Evolutionary conservation across 208 protist species (phyloP).

Genomic region (Naegleria lovaniensis): DNA sequence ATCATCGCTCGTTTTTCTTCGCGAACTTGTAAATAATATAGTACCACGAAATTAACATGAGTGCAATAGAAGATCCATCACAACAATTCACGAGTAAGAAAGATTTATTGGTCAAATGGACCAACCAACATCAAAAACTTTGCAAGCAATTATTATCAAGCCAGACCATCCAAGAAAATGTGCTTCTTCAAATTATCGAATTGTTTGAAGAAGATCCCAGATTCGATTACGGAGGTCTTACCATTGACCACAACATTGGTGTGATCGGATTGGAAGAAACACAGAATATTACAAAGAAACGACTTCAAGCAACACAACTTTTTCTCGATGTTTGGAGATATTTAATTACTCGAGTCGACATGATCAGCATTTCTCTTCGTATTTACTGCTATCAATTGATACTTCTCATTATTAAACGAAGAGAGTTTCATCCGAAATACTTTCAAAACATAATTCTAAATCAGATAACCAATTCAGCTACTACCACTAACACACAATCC

Average conservation of each 20-base stretch:
- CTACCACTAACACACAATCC: no score
- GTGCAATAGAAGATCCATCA: background rate
- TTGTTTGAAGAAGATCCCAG: background rate
- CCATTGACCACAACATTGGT: background rate
- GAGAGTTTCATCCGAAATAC: constrained; percentile 15
- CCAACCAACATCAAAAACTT: background rate
- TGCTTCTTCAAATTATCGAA: background rate
- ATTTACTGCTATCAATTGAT: background rate
- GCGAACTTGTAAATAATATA: no score
- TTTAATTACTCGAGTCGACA: background rate
- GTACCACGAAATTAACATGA: no score
- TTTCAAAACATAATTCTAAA: background rate
- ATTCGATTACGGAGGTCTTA: background rate
- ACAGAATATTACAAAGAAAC: background rate
- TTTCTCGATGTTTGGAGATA: constrained; percentile 7
- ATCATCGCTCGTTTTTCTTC: no score
- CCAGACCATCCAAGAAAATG: background rate
- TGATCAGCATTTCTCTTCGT: background rate
- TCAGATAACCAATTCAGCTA: no score
- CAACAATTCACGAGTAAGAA: background rate
- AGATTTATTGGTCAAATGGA: background rate
- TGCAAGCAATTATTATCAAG: background rate
- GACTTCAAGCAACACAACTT: constrained; percentile 2
- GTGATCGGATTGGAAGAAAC: background rate
- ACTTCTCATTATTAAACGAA: background rate